Evolutionary conservation across 2,329 filamentous ascomycete genomes (phyloP).

Genomic region (Diaporthe destruens): DNA sequence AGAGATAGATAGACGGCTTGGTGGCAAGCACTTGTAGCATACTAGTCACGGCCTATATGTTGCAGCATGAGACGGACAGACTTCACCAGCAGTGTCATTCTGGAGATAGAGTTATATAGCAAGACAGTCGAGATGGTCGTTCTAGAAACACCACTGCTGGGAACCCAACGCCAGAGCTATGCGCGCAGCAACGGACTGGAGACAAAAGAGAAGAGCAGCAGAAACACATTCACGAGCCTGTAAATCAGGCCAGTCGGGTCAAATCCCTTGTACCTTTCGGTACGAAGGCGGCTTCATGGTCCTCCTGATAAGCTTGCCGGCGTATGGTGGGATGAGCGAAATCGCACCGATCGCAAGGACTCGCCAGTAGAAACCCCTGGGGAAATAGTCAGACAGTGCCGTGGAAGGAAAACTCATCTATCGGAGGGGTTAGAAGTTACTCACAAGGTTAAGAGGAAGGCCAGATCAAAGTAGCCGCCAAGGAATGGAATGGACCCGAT

Average conservation of each 20-base stretch:
- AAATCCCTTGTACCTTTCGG: constrained; percentile 86
- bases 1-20: neutral
- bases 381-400: constrained; percentile 43
- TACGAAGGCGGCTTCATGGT: constrained; percentile 94
- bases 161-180: constrained; percentile 42
- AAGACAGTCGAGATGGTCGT: neutral
- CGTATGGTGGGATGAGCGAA: constrained; percentile 87
- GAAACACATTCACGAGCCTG: constrained; percentile 7
- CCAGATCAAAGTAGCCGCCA: constrained; percentile 88
- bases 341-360: constrained; percentile 84
- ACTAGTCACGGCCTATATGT: constrained; percentile 15
- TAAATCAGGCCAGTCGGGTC: constrained; percentile 42
- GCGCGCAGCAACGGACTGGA: constrained; percentile 32
- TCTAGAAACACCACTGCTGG: constrained; percentile 22
- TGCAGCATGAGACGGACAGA: constrained; percentile 1
- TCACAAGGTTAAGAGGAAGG: constrained; percentile 78
- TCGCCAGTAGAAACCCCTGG: constrained; percentile 88
- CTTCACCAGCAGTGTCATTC: constrained; percentile 26
- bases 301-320: constrained; percentile 84
- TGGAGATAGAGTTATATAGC: constrained; percentile 20
- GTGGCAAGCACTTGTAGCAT: neutral
- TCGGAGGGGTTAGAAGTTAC: constrained; percentile 47
- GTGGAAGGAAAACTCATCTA: neutral
- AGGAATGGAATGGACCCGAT: constrained; percentile 87
- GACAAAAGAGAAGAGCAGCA: constrained; percentile 25